Base-by-base conservation (phyloP, 495 filamentous ascomycete species). In the Achaetomiella virescens region DNA sequence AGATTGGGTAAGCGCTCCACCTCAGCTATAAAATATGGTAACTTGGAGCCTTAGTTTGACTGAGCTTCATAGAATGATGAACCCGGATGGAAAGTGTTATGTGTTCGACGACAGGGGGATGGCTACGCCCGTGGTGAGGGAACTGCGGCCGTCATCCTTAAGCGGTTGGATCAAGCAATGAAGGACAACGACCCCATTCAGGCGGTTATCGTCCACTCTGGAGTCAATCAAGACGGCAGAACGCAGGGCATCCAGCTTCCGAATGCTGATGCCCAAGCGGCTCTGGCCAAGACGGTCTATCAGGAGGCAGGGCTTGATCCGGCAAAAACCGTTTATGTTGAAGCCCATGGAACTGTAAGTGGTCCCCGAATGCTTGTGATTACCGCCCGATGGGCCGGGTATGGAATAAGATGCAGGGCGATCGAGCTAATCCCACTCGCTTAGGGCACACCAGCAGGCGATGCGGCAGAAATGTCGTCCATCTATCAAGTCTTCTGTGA, bases 121-220 rank as follows among this genome's bases (percentile, higher is more conserved):
- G 87, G 87, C 0, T 90, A 84, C 62, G 84, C 70, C 0, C 75
- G 86, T 15, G 87, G 76, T 4, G 87, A 90, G 59, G 86, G 78
- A 3, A 70, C 83, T 20, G 78, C 72, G 38, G 74, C 77, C 27
- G 49, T 88, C 2, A 70, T 81, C 18, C 59, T 91, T 21, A 91
- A 89, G 66, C 72, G 69, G 6, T 70, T 88, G 4, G 62, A 69
- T n/a, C 76, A 82, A 52, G 86, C 80, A n/a, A 65, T 80, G 31
- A 65, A 55, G 41, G 78, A 81, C 58, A 76, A 77, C 21, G 78
- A 83, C 50, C 77, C 79, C 7, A 82, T 89, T 38, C 73, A 82
- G 47, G 81, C 79, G 14, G 73, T 90, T 17, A 83, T 90, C 51
- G 75, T 76, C 17, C 77, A 71, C 6, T 79, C 78, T 35, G 78